Conservation (phyloP, 768 basidiomycete species). For the Pulveroboletus sp. region DNA sequence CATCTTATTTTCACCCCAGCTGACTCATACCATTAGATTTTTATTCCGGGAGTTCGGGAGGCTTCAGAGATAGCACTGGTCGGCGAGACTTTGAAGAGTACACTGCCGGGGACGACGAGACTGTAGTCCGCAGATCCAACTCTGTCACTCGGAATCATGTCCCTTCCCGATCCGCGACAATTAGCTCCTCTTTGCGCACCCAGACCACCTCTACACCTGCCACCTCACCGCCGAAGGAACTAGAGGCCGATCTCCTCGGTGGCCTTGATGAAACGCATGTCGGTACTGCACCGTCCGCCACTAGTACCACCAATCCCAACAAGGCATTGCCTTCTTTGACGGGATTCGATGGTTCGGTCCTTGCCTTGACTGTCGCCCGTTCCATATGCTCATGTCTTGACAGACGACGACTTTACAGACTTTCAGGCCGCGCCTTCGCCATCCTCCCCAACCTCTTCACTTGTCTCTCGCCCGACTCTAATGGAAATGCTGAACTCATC, state of each 20-base stretch:
- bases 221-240: slow-evolving; percentile 39
- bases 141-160: slow-evolving; percentile 32
- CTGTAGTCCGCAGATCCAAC: slow-evolving; percentile 35
- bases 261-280: slow-evolving; percentile 60
- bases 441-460: slow-evolving; percentile 31
- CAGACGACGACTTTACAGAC: slow-evolving; percentile 83
- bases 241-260: slow-evolving; percentile 71
- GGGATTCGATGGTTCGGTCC: slow-evolving; percentile 26
- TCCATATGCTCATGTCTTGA: slow-evolving; percentile 9
- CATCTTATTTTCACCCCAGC: slow-evolving; percentile 1
- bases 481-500: slow-evolving; percentile 46
- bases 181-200: slow-evolving; percentile 38
- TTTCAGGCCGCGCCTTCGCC: slow-evolving; percentile 70
- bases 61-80: slow-evolving; percentile 56
- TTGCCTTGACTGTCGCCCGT: background rate
- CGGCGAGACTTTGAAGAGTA: slow-evolving; percentile 84
- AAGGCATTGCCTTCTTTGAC: slow-evolving; percentile 29
- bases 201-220: slow-evolving; percentile 27
- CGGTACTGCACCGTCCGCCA: slow-evolving; percentile 15
- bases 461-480: slow-evolving; percentile 36
- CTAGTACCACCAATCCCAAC: slow-evolving; percentile 18
- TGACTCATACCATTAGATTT: slow-evolving; percentile 26
- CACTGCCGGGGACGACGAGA: slow-evolving; percentile 93
- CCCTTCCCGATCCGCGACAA: slow-evolving; percentile 28
- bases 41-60: slow-evolving; percentile 45